Percentiles rank a stretch among this genome's conserved stretches.
phyloP scores from a whole-genome alignment of 306 rosid species.

The Heteromeles arbutifolia region DNA sequence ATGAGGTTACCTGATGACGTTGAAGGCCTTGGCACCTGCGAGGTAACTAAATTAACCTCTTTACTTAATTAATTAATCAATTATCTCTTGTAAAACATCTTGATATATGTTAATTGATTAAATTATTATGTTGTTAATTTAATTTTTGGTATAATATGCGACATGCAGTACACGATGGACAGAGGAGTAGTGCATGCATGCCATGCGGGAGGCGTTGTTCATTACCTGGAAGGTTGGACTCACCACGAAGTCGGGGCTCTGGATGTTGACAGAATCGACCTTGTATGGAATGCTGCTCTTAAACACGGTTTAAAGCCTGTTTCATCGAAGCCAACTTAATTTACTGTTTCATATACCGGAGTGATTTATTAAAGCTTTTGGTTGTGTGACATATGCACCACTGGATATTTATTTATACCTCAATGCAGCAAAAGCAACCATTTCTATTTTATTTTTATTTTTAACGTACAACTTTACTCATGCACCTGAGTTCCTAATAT shows the following conservation, averaged over 20 bases:
- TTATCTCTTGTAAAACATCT: too few species aligned
- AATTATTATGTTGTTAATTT: background rate
- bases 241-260: slow-evolving; percentile 95
- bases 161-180: slow-evolving; percentile 74
- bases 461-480: too few species aligned
- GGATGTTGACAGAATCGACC: slow-evolving; percentile 75
- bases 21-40: slow-evolving; percentile 76
- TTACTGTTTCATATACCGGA: background rate
- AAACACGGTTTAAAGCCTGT: slow-evolving; percentile 80
- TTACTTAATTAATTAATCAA: too few species aligned
- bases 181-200: slow-evolving; percentile 98
- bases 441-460: too few species aligned
- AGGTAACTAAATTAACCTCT: slow-evolving; percentile 32
- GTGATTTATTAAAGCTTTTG: background rate
- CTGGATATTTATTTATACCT: background rate
- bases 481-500: too few species aligned
- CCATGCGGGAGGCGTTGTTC: slow-evolving; percentile 98
- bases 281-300: slow-evolving; percentile 91
- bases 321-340: slow-evolving; percentile 18
- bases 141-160: background rate
- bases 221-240: slow-evolving; percentile 76
- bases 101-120: too few species aligned
- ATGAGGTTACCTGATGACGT: slow-evolving; percentile 85
- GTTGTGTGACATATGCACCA: background rate
- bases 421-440: too few species aligned